Percentiles rank a stretch among this genome's conserved stretches.
These are phyloP conservation scores for Russula foetens DNA, from an alignment of 768 basidiomycete species.

Conservation along the genomic window DNA sequence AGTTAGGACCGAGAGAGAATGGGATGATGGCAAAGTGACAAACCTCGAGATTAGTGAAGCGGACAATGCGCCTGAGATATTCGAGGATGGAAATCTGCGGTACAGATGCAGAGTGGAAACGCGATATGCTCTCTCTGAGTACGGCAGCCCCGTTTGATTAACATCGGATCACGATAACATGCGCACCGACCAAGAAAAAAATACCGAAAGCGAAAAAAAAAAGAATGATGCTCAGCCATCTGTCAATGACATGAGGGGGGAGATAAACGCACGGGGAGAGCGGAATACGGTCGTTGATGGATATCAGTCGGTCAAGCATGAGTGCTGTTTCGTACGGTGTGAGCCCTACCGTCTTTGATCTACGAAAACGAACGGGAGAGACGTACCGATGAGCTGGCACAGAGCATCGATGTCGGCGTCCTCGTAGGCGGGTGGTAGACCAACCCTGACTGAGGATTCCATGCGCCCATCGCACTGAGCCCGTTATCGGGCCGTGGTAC, in stretches of 20 bases:
- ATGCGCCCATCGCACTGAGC: constrained; percentile 71
- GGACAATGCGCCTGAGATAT: constrained; percentile 89
- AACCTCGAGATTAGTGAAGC: constrained; percentile 94
- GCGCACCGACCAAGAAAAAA: background rate
- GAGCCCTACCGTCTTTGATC: background rate
- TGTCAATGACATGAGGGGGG: constrained; percentile 8
- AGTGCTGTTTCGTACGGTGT: constrained; percentile 49
- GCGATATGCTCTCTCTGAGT: constrained; percentile 77
- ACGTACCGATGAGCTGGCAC: constrained; percentile 79
- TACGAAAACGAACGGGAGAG: background rate
- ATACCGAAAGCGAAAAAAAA: background rate
- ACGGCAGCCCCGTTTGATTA: background rate
- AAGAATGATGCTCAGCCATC: background rate
- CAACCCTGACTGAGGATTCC: constrained; percentile 71
- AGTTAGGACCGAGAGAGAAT: background rate
- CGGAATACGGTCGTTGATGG: constrained; percentile 94
- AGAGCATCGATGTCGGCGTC: constrained; percentile 76
- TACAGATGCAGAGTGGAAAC: constrained; percentile 91
- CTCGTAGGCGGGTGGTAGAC: constrained; percentile 79
- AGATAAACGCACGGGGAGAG: constrained; percentile 53
- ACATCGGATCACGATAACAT: background rate
- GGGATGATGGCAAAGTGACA: constrained; percentile 7
- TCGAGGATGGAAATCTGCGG: constrained; percentile 85
- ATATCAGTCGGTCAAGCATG: constrained; percentile 92
- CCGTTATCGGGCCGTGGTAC: constrained; percentile 20